phyloP scores from a whole-genome alignment of 345 rosid genomes.

The Brassica carinata region DNA sequence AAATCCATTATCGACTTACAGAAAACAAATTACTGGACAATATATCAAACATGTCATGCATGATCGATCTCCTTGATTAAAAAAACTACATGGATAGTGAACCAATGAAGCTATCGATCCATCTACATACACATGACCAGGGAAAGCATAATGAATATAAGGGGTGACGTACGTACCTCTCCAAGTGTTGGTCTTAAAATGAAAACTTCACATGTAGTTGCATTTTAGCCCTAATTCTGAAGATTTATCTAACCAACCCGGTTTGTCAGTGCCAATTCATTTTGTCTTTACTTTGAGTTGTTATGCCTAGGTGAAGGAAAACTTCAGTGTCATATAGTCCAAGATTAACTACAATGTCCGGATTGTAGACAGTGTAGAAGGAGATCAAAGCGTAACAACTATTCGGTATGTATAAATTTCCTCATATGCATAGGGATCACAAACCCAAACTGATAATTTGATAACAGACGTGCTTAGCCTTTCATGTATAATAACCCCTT shows the following conservation, averaged over 20 bases:
- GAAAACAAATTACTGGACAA: neutral
- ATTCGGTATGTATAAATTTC: too few species aligned
- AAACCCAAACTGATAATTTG: neutral
- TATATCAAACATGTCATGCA: neutral
- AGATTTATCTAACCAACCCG: neutral
- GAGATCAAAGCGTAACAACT: neutral
- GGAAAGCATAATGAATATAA: neutral
- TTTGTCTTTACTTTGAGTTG: neutral
- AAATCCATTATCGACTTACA: neutral
- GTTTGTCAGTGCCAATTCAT: neutral
- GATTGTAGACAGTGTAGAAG: neutral
- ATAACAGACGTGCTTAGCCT: neutral
- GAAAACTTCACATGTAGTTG: neutral
- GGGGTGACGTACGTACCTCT: neutral
- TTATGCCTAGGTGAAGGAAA: neutral
- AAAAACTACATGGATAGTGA: neutral
- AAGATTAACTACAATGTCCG: neutral
- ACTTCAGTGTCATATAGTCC: neutral
- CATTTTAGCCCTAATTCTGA: neutral
- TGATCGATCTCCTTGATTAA: neutral
- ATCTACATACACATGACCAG: neutral
- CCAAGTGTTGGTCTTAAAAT: neutral
- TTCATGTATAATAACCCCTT: neutral
- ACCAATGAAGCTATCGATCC: neutral
- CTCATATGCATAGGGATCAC: neutral